phyloP scores from a whole-genome alignment of 1,139 yeast genomes.

The Blastobotrys apis region DNA sequence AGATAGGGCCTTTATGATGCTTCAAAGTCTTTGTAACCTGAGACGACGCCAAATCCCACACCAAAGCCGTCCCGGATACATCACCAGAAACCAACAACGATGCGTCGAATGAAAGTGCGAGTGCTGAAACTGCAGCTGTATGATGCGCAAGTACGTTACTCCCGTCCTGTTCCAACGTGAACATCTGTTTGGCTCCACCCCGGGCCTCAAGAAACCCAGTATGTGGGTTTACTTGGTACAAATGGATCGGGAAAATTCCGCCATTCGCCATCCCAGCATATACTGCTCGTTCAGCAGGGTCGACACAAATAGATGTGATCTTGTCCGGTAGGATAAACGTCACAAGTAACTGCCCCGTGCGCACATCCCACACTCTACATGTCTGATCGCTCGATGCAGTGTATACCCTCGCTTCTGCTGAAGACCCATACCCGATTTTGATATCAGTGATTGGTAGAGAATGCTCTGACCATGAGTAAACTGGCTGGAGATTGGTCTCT shows the following conservation, averaged over 20 bases:
- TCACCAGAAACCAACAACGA: slow-evolving; percentile 73
- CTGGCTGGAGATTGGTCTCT: slow-evolving; percentile 39
- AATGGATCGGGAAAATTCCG: slow-evolving; percentile 50
- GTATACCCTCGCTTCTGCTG: slow-evolving; percentile 60
- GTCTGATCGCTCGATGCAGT: slow-evolving; percentile 77
- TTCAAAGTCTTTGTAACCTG: slow-evolving; percentile 69
- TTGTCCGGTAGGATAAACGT: slow-evolving; percentile 66
- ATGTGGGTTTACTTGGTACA: slow-evolving; percentile 47
- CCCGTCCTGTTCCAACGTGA: slow-evolving; percentile 29
- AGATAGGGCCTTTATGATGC: slow-evolving; percentile 39
- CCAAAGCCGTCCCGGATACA: slow-evolving; percentile 57
- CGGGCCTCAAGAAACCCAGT: slow-evolving; percentile 50
- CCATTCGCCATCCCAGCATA: slow-evolving; percentile 73
- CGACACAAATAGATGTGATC: slow-evolving; percentile 59
- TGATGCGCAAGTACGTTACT: slow-evolving; percentile 25
- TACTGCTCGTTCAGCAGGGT: slow-evolving; percentile 73
- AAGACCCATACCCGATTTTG: slow-evolving; percentile 46
- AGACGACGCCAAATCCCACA: slow-evolving; percentile 69
- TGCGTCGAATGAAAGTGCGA: slow-evolving; percentile 71
- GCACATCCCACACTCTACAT: slow-evolving; percentile 46
- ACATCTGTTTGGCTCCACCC: slow-evolving; percentile 50
- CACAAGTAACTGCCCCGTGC: slow-evolving; percentile 45
- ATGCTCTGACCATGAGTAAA: slow-evolving; percentile 62
- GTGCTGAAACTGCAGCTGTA: slow-evolving; percentile 43
- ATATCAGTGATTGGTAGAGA: slow-evolving; percentile 70